Evolutionary conservation across 2,329 filamentous ascomycete genomes (phyloP), one percentile per base, ranked within the genome.

Genomic region (Apiospora arundinis): DNA sequence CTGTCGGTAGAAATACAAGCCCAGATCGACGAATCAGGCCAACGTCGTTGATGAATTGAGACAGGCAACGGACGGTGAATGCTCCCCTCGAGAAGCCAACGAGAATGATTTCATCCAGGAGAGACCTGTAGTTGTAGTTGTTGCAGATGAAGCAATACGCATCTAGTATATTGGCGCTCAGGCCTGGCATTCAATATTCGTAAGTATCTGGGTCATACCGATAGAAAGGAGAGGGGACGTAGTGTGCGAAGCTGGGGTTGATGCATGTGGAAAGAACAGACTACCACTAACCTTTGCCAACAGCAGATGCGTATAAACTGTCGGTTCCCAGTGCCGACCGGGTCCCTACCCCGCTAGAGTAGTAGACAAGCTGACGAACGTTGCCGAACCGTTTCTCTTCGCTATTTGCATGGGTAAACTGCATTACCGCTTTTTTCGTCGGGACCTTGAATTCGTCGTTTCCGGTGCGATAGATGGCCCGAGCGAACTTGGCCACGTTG

Each of bases 21-120:
- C 56, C 56, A 1, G 21, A n/a, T 0, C 21, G 18, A 7, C 21
- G 56, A 40, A 63, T 18, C 32, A 40, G 4, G 4, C 74, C 73
- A 1, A 72, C 60, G 4, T 73, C 65, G 48, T 66, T 72, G 18
- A 83, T 42, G 9, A 42, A 42, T 2, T 14, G 40, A 14, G 40
- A 4, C 69, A 83, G 80, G 45, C 77, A 78, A 68, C 81, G 76
- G 1, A 81, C 81, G 0, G 82, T 83, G 67, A 82, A 84, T 0
- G 82, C 82, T 0, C 83, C 83, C 12, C 83, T 74, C 5, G 81
- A 83, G 72, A 83, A 84, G 0, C 82, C 82, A 8, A 82, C 69
- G 11, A 82, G 68, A 67, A 80, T 75, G 70, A 84, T 81, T 21
- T 60, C 52, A 5, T 60, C 52, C 1, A 60, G 28, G 1, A 0